Base-by-base conservation (phyloP, 805 yeast genomes). In the Saccharomyces kudriavzevii region DNA sequence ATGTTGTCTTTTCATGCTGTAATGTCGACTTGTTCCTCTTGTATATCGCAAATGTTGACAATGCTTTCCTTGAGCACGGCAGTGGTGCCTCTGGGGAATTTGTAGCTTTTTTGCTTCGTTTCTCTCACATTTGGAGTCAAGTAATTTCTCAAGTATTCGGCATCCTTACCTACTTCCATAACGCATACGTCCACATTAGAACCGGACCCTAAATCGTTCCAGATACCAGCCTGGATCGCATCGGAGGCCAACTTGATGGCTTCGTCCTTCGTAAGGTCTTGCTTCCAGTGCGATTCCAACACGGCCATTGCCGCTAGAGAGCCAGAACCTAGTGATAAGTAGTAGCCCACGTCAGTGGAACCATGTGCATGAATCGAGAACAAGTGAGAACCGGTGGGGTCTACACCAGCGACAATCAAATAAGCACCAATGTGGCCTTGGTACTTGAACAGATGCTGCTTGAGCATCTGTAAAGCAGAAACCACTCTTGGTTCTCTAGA, bases 171-270 rank as follows among this genome's bases (percentile, higher is more conserved):
- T 45, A 80, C 75, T 73, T 92, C 97, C 95, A 94, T 89, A 17
- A 94, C 98, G 76, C 98, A 94, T 58, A 94, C 76, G 70, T 94
- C 99, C 40, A 94, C 98, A 67, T 94, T 94, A 28, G 99, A 94
- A 69, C 99, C 99, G 1, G 98, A 92, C 49, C 99, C 99, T 67
- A 92, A 80, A 77, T 94, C 99, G 72, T 94, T 94, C 96, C 97
- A 94, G 65, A 94, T 92, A 80, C 99, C 99, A 17, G 96, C 89
- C 73, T 89, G 88, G 66, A 94, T 94, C 26, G 98, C 98, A 60
- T 88, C 90, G 2, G 96, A 77, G 57, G 96, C 92, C 52, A 94
- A 77, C 61, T 81, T 83, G 74, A 90, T 83, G n/a, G 98, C 98
- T 69, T 89, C 96, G 49, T 90, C 96, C 68, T 77, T 86, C 24